Evolutionary conservation across 31 red algal species (phyloP), one percentile per base, ranked within the genome.

Genomic region (Asparagopsis taxiformis): DNA sequence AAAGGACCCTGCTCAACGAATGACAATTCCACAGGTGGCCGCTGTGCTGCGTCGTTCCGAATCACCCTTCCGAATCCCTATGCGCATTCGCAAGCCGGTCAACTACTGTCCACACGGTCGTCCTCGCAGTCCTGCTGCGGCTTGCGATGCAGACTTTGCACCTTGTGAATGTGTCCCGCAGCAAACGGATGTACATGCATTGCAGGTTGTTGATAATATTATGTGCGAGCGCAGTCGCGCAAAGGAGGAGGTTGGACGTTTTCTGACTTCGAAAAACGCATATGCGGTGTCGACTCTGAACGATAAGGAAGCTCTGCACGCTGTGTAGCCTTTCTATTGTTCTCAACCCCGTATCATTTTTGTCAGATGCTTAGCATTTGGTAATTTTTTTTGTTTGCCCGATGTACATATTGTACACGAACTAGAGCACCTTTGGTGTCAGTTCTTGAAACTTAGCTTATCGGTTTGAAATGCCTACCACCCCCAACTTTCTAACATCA

Each of bases 21-120:
- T 84, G 67, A 84, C 79, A 15, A 74, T 84, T 39, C 48, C 55
- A 9, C 48, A 84, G 26, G 79, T 74, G 49, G 26, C 65, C 33
- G 54, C 43, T 52, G 58, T 73, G 24, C 31, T 73, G 1, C 46
- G 53, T 49, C 31, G 53, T 15, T 51, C 65, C 2, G 53, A 52
- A 8, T 16, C 5, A 13, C 25, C 30, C 11, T 22, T 26, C 62
- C 1, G 30, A 29, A 49, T 11, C 44, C 9, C 44, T 17, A 17
- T 48, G 32, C 30, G 15, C 4, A 8, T 7, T 2, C 38, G 29
- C 62, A 66, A 66, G 38, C 31, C 23, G 17, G 32, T 8, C n/a
- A 24, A 16, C 65, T 31, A 63, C 59, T n/a, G 20, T 1, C 30
- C 35, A 38, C 31, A 39, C 59, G 21, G 34, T 49, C 16, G 5